Percentiles rank a stretch among this genome's conserved stretches.
Conservation (phyloP, 768 basidiomycete species). For the Suillus plorans region DNA sequence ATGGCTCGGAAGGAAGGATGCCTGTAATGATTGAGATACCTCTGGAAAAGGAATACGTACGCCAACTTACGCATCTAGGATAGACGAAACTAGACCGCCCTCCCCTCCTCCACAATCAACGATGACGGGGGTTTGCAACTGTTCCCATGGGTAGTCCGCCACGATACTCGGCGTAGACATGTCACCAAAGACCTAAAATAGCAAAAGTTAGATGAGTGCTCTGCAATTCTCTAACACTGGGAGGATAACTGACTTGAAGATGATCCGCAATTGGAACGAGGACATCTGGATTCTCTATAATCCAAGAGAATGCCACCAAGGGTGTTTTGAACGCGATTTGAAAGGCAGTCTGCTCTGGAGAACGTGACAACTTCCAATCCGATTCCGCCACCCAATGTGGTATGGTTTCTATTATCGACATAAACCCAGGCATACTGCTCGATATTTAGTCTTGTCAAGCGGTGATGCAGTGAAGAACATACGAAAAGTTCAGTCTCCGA, state of each 20-base stretch:
- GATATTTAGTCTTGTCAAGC: neutral
- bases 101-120: slow-evolving; percentile 43
- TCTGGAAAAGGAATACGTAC: neutral
- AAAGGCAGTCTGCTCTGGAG: slow-evolving; percentile 32
- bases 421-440: slow-evolving; percentile 16
- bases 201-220: neutral
- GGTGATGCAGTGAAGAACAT: neutral
- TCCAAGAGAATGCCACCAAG: slow-evolving; percentile 9
- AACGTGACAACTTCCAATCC: slow-evolving; percentile 17
- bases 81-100: slow-evolving; percentile 38
- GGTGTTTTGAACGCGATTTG: slow-evolving; percentile 37
- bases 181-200: slow-evolving; percentile 6
- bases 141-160: slow-evolving; percentile 40
- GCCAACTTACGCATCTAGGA: slow-evolving; percentile 35
- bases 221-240: neutral
- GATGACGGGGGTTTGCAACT: slow-evolving; percentile 34
- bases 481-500: slow-evolving; percentile 13
- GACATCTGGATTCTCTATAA: slow-evolving; percentile 11
- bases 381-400: slow-evolving; percentile 15
- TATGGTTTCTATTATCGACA: slow-evolving; percentile 11
- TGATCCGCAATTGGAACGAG: neutral
- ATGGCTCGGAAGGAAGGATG: slow-evolving; percentile 26
- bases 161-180: slow-evolving; percentile 34
- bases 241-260: neutral
- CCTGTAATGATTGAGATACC: neutral